A percentile compares a stretch with the other conserved stretches of the same genome.
These are phyloP conservation scores for Rhizopogon rudus DNA, from an alignment of 768 basidiomycete species.

Conservation along the genomic window DNA sequence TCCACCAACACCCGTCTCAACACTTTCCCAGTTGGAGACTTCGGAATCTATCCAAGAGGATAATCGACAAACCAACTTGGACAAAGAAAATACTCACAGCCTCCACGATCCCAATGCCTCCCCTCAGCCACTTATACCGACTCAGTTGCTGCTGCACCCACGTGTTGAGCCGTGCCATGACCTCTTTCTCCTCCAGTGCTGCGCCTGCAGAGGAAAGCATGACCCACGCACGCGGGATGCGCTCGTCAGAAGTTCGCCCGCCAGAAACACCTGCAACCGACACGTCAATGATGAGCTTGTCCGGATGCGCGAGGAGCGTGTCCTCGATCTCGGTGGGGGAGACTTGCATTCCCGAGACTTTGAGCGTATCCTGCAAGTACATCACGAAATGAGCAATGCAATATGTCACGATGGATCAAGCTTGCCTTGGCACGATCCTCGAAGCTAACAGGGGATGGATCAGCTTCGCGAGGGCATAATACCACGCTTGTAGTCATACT, in stretches of 20 bases:
- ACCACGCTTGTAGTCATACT: constrained; percentile 11
- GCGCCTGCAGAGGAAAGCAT: constrained; percentile 53
- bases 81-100: constrained; percentile 34
- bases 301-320: constrained; percentile 52
- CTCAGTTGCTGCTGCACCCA: constrained; percentile 59
- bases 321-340: constrained; percentile 70
- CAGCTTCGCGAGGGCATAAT: no score
- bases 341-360: constrained; percentile 67
- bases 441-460: constrained; percentile 35
- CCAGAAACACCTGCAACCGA: constrained; percentile 68
- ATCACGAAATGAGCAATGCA: constrained; percentile 11
- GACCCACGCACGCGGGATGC: constrained; percentile 67
- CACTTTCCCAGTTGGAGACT: constrained; percentile 62
- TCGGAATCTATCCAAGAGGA: constrained; percentile 46
- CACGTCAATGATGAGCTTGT: constrained; percentile 52
- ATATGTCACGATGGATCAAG: constrained; percentile 41
- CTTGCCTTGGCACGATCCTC: constrained; percentile 62
- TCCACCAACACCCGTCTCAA: constrained; percentile 54
- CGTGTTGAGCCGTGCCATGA: constrained; percentile 40
- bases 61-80: background rate
- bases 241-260: constrained; percentile 60
- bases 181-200: constrained; percentile 35
- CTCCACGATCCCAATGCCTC: constrained; percentile 57
- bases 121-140: constrained; percentile 66
- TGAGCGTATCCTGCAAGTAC: constrained; percentile 54